Evolutionary conservation across 768 basidiomycete genomes (phyloP), one percentile per base, ranked within the genome.

Genomic region (Auricularia heimuer): DNA sequence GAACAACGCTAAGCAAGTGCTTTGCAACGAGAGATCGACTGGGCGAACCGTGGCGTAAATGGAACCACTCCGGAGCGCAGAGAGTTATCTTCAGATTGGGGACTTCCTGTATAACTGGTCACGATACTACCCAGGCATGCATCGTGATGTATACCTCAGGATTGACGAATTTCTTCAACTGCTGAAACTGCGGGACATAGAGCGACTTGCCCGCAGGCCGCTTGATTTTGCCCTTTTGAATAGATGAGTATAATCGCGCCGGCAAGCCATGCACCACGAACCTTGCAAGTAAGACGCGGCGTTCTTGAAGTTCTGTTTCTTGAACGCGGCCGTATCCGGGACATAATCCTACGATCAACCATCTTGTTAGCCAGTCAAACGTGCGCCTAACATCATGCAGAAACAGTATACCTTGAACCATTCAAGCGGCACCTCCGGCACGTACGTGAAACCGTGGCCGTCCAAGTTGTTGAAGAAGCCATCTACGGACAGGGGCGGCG

Each of bases 31-130:
- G 83, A 42, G 82, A 69, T 85, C 86, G 4, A 84, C 83, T 29
- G 66, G 84, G 83, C 8, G 78, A 79, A 62, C 87, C 87, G 71
- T 86, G 85, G 33, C 84, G 82, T 35, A 87, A 82, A 71, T 87
- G 86, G 72, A 83, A 86, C 85, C 87, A 88, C 42, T 85, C 84
- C 3, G 88, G 89, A 0, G 87, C 83, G 66, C 84, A 86, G 73
- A 89, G 77, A 14, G 86, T 90, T 65, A 90, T 70, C 73, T 92
- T 91, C 73, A 90, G 81, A 70, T 80, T 78, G 70, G 80, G 80
- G 65, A 87, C 83, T 69, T 89, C 86, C 83, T 85, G 62, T 35
- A 29, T 42, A 29, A 67, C 29, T 29, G 14, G 51, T 34, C 21
- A 60, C 8, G 56, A 14, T 29, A 33, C 29, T 14, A 10, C 7